Percentiles rank a stretch among this genome's conserved stretches.
Conservation (phyloP, 2,329 filamentous ascomycete genomes). For the Colletotrichum liaoningense region DNA sequence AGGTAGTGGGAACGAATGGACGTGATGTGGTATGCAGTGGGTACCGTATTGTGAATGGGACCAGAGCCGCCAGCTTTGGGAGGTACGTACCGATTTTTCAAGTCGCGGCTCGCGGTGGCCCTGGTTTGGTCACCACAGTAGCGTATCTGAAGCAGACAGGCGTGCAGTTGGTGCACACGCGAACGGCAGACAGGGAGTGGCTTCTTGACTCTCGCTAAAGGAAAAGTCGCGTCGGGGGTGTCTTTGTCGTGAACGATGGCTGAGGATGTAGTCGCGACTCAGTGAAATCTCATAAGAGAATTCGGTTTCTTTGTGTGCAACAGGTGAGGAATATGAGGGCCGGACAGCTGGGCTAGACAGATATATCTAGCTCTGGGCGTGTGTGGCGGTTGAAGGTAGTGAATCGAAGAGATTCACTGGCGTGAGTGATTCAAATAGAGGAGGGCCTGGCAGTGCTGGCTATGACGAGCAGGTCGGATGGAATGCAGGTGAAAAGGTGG, state of each 20-base stretch:
- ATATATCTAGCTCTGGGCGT: not conserved
- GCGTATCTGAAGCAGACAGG: slow-evolving; percentile 12
- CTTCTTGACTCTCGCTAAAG: slow-evolving; percentile 28
- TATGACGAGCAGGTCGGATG: not conserved
- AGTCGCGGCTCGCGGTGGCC: slow-evolving; percentile 20
- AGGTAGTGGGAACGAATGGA: slow-evolving; percentile 34
- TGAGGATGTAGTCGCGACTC: slow-evolving; percentile 5
- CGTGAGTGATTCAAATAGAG: not conserved
- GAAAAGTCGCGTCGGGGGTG: slow-evolving; percentile 19
- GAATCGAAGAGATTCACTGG: not conserved
- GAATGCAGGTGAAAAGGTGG: not conserved
- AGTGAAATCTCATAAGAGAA: not conserved
- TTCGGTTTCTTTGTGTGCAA: slow-evolving; percentile 2
- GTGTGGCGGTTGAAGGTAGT: not conserved
- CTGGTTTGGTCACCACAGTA: slow-evolving; percentile 35
- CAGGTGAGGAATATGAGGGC: not conserved
- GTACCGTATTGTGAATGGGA: slow-evolving; percentile 26
- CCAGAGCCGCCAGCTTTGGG: not conserved
- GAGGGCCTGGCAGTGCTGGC: not conserved
- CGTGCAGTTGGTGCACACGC: slow-evolving; percentile 8
- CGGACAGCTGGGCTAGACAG: not conserved
- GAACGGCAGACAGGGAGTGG: slow-evolving; percentile 30
- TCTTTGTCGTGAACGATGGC: slow-evolving; percentile 27
- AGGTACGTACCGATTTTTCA: slow-evolving; percentile 27
- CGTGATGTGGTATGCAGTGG: slow-evolving; percentile 36